Conservation (phyloP, 2,329 filamentous ascomycete species). For the Daldinia sp. region DNA sequence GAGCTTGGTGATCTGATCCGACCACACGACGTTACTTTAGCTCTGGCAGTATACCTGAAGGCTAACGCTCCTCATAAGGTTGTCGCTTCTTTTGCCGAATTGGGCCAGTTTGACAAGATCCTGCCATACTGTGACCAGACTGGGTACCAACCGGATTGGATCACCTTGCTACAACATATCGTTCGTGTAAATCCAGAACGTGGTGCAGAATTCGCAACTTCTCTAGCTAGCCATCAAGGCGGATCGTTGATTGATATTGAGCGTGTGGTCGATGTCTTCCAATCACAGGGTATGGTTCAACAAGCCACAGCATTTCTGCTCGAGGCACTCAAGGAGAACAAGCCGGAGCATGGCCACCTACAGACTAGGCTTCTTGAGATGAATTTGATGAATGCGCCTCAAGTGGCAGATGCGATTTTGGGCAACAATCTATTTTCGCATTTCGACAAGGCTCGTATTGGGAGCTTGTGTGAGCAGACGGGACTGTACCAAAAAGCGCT, state of each 20-base stretch:
- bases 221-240: slow-evolving; percentile 86
- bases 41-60: slow-evolving; percentile 87
- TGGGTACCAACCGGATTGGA: slow-evolving; percentile 95
- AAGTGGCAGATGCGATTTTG: slow-evolving; percentile 96
- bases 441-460: slow-evolving; percentile 91
- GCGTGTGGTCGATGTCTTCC: slow-evolving; percentile 96
- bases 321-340: slow-evolving; percentile 94
- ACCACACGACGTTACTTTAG: slow-evolving; percentile 86
- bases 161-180: slow-evolving; percentile 89
- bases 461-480: slow-evolving; percentile 90
- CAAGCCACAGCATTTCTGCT: slow-evolving; percentile 98
- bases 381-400: slow-evolving; percentile 95
- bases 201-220: slow-evolving; percentile 92
- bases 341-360: slow-evolving; percentile 88
- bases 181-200: slow-evolving; percentile 92
- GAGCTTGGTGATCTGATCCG: slow-evolving; percentile 95
- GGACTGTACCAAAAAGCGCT: slow-evolving; percentile 86
- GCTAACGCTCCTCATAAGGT: slow-evolving; percentile 93
- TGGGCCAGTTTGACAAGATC: slow-evolving; percentile 96
- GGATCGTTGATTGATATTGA: slow-evolving; percentile 91
- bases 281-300: slow-evolving; percentile 97
- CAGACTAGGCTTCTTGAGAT: slow-evolving; percentile 97
- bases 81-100: slow-evolving; percentile 92
- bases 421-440: slow-evolving; percentile 99
- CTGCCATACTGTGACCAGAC: slow-evolving; percentile 85